A percentile compares a stretch with the other conserved stretches of the same genome.
Evolutionary conservation across 768 basidiomycete genomes (phyloP).

Genomic region (Lenzites betulinus): DNA sequence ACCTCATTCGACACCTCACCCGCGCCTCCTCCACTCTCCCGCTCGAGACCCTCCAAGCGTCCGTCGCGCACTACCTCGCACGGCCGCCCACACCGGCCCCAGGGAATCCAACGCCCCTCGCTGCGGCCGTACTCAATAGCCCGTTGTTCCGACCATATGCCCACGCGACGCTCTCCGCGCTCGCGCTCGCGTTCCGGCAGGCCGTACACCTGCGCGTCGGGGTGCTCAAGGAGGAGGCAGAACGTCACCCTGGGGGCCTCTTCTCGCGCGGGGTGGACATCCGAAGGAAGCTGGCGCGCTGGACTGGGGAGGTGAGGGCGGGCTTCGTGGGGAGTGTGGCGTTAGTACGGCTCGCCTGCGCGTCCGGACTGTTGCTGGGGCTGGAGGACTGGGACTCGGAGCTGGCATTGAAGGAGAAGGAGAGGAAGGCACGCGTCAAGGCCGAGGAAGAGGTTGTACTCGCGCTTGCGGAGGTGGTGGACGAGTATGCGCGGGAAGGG

Average conservation of each 20-base stretch:
- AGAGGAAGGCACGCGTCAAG: conserved; percentile 36
- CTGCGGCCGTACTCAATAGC: conserved; percentile 57
- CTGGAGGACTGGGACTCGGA: conserved; percentile 52
- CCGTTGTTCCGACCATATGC: conserved; percentile 54
- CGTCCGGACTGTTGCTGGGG: conserved; percentile 65
- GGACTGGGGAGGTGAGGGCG: conserved; percentile 25
- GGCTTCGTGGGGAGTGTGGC: conserved; percentile 58
- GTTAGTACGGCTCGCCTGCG: conserved; percentile 60
- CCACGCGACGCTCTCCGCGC: conserved; percentile 48
- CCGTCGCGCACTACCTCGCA: conserved; percentile 62
- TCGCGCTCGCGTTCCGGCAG: conserved; percentile 60
- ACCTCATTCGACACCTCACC: conserved; percentile 56
- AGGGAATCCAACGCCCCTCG: conserved; percentile 53
- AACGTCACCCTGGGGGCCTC: conserved; percentile 25
- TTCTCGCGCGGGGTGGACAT: conserved; percentile 39
- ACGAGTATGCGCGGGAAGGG: conserved; percentile 44
- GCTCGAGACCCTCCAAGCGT: conserved; percentile 51
- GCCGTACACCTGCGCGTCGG: conserved; percentile 56
- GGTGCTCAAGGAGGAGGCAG: conserved; percentile 37
- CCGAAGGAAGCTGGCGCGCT: conserved; percentile 34
- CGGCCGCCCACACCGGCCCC: conserved; percentile 32
- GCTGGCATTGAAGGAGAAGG: conserved; percentile 30
- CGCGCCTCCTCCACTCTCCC: conserved; percentile 45
- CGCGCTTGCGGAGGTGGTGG: conserved; percentile 74
- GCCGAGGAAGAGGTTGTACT: conserved; percentile 70